phyloP scores from a whole-genome alignment of 164 flowering plant genomes.

The Vitis rotundifolia region DNA sequence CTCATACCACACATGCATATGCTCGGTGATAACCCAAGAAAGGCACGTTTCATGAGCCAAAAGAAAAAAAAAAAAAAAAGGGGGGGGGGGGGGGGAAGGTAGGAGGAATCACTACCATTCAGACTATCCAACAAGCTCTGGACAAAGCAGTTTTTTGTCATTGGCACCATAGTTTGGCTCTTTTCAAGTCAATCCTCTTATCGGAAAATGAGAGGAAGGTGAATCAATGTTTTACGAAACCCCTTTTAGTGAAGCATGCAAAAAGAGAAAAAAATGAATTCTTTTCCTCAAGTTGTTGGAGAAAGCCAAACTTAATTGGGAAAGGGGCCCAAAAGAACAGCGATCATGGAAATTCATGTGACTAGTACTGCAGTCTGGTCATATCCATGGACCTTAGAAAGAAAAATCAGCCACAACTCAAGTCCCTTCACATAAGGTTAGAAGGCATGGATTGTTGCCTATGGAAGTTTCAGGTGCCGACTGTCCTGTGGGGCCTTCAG shows the following conservation, averaged over 20 bases:
- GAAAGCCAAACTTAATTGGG: neutral
- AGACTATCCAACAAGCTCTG: too few relatives aligned
- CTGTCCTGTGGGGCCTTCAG: slow-evolving; percentile 23
- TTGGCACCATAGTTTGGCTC: too few relatives aligned
- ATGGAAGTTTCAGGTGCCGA: slow-evolving; percentile 19
- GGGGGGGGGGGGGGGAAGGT: too few relatives aligned
- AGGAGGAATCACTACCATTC: too few relatives aligned
- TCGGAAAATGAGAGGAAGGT: too few relatives aligned
- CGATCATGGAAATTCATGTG: slow-evolving; percentile 4
- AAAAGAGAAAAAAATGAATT: too few relatives aligned
- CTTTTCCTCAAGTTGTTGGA: neutral
- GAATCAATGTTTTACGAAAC: too few relatives aligned
- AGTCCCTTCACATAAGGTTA: neutral
- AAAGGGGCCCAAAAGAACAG: neutral
- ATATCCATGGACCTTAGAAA: too few relatives aligned
- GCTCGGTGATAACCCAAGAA: neutral
- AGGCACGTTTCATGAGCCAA: neutral
- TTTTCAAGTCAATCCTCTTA: too few relatives aligned
- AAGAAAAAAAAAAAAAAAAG: neutral
- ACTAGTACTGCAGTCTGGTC: neutral
- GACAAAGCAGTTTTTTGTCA: too few relatives aligned
- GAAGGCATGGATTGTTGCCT: slow-evolving; percentile 4
- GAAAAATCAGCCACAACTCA: neutral
- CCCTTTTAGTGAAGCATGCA: too few relatives aligned
- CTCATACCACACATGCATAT: neutral